Evolutionary conservation across 768 basidiomycete species (phyloP).

Genomic region (Nevesoporus exiguus): DNA sequence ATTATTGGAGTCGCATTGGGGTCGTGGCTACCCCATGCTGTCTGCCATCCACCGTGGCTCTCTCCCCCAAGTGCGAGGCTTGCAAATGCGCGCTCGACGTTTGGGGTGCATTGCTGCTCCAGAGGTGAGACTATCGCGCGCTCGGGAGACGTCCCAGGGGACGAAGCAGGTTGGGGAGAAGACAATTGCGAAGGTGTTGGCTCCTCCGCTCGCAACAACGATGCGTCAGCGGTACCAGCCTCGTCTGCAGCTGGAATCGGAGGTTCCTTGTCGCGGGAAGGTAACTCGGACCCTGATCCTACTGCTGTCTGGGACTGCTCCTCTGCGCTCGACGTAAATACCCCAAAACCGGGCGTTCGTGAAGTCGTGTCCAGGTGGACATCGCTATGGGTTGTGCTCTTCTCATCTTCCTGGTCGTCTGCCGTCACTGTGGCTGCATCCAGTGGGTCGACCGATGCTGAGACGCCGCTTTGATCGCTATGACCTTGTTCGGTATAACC

Average conservation of each 20-base stretch:
- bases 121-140: conserved; percentile 30
- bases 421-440: conserved; percentile 36
- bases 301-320: conserved; percentile 21
- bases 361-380: conserved; percentile 13
- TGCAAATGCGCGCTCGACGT: conserved; percentile 35
- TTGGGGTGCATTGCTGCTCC: conserved; percentile 22
- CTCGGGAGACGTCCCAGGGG: conserved; percentile 22
- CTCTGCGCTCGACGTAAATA: conserved; percentile 27
- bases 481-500: conserved; percentile 21
- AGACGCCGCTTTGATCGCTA: conserved; percentile 18
- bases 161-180: conserved; percentile 11
- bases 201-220: conserved; percentile 17
- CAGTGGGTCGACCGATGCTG: conserved; percentile 37
- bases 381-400: conserved; percentile 11
- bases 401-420: conserved; percentile 33
- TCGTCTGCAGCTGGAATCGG: conserved; percentile 34
- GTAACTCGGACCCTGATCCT: conserved; percentile 12
- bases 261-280: conserved; percentile 29
- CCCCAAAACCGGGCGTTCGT: conserved; percentile 49
- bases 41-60: conserved; percentile 50
- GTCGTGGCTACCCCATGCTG: conserved; percentile 40
- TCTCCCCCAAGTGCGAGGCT: conserved; percentile 50
- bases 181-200: conserved; percentile 5
- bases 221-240: conserved; percentile 8
- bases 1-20: conserved; percentile 11